Conservation (phyloP, 1,284 basidiomycete genomes). For the Boletus albobrunnescens region DNA sequence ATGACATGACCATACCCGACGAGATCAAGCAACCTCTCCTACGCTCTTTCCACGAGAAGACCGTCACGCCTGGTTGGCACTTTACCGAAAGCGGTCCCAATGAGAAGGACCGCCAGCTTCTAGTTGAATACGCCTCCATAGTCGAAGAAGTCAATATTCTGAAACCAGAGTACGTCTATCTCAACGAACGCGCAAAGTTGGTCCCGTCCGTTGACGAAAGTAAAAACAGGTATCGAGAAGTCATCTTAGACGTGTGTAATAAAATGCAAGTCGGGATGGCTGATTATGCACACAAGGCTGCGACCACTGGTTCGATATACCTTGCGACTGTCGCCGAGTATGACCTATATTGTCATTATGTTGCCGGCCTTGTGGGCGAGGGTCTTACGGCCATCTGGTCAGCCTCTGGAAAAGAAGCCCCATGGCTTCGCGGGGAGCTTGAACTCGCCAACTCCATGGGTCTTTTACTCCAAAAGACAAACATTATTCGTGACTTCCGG, state of each 20-base stretch:
- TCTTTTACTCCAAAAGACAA: slow-evolving; percentile 96
- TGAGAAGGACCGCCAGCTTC: slow-evolving; percentile 87
- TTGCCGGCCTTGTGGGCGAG: slow-evolving; percentile 96
- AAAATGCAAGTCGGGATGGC: slow-evolving; percentile 98
- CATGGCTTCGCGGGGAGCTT: slow-evolving; percentile 77
- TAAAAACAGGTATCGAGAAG: slow-evolving; percentile 63
- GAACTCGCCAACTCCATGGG: slow-evolving; percentile 94
- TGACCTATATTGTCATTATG: slow-evolving; percentile 98
- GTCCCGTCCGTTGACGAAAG: not conserved
- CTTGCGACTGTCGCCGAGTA: slow-evolving; percentile 80
- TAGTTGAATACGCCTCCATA: slow-evolving; percentile 84
- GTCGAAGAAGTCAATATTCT: slow-evolving; percentile 80
- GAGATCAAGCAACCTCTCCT: slow-evolving; percentile 84
- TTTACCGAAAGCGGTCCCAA: slow-evolving; percentile 81
- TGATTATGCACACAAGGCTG: slow-evolving; percentile 84
- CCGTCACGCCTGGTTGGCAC: slow-evolving; percentile 84
- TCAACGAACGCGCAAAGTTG: not conserved
- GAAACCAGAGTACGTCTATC: slow-evolving; percentile 51
- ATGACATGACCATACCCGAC: slow-evolving; percentile 95
- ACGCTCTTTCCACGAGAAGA: slow-evolving; percentile 79
- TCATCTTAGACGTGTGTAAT: slow-evolving; percentile 78
- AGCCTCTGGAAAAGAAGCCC: slow-evolving; percentile 81
- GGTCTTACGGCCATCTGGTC: slow-evolving; percentile 90
- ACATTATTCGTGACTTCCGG: slow-evolving; percentile 93
- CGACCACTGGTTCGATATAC: slow-evolving; percentile 63